phyloP scores from a whole-genome alignment of 1,284 basidiomycete species.

The Rhodotorula sp. region DNA sequence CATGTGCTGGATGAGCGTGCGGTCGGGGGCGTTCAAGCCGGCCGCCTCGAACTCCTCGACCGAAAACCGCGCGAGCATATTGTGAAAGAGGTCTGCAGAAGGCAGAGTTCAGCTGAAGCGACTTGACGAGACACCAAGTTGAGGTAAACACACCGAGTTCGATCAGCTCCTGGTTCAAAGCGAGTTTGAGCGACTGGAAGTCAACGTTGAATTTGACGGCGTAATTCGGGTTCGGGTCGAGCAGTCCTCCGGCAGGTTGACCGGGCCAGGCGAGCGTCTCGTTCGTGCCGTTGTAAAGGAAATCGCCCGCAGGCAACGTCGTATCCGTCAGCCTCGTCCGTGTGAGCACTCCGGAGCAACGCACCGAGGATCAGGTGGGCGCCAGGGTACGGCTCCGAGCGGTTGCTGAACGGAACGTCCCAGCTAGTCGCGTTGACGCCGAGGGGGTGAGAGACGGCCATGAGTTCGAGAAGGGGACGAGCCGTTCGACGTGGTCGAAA shows the following conservation, averaged over 20 bases:
- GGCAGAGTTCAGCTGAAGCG: background rate
- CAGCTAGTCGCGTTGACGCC: slow-evolving; percentile 6
- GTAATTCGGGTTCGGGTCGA: slow-evolving; percentile 20
- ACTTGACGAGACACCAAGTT: no score
- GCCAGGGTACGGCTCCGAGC: slow-evolving; percentile 13
- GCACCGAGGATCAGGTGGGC: slow-evolving; percentile 12
- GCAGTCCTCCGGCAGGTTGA: slow-evolving; percentile 27
- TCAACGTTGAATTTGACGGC: slow-evolving; percentile 54
- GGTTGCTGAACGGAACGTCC: slow-evolving; percentile 5
- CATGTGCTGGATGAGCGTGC: slow-evolving; percentile 60
- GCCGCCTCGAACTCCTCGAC: slow-evolving; percentile 43
- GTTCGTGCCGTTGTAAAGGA: slow-evolving; percentile 32
- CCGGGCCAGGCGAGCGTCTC: slow-evolving; percentile 16
- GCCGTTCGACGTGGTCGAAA: background rate
- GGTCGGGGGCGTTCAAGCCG: slow-evolving; percentile 58
- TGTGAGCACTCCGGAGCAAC: background rate
- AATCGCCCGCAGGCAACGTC: background rate
- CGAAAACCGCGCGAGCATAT: slow-evolving; percentile 58
- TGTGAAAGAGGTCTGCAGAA: slow-evolving; percentile 57
- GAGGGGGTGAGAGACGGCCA: slow-evolving; percentile 13
- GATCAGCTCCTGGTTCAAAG: slow-evolving; percentile 35
- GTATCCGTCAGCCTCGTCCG: no score
- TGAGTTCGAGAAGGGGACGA: slow-evolving; percentile 14
- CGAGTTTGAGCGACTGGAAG: slow-evolving; percentile 53
- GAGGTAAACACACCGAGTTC: slow-evolving; percentile 47